phyloP scores from a whole-genome alignment of 129 eudicot genomes.

The Centaurea solstitialis region DNA sequence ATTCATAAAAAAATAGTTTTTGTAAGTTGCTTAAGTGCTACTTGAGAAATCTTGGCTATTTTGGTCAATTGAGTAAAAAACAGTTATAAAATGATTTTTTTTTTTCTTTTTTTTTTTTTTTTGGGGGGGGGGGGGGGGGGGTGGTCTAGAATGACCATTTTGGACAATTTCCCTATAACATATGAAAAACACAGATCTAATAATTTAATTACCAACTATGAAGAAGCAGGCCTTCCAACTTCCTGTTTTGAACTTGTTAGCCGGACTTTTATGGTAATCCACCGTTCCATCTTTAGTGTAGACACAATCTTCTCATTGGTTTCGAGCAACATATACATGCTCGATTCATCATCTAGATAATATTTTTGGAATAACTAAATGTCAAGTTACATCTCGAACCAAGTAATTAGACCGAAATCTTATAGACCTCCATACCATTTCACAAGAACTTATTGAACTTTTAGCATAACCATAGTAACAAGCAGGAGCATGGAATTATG shows the following conservation, averaged over 20 bases:
- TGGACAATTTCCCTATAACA: too few relatives aligned
- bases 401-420: not conserved
- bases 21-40: too few relatives aligned
- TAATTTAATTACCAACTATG: slow-evolving; percentile 3
- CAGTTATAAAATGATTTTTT: too few relatives aligned
- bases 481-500: not conserved
- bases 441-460: not conserved
- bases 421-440: not conserved
- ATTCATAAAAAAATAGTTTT: too few relatives aligned
- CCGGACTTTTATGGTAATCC: slow-evolving; percentile 25
- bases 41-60: too few relatives aligned
- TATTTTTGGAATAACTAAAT: not conserved
- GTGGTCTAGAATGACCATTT: too few relatives aligned
- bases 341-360: not conserved
- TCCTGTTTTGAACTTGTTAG: slow-evolving; percentile 28
- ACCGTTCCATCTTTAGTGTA: slow-evolving; percentile 30
- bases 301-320: slow-evolving; percentile 5
- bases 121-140: too few relatives aligned
- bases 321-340: not conserved
- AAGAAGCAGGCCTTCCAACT: slow-evolving; percentile 35
- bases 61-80: too few relatives aligned
- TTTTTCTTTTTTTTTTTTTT: too few relatives aligned
- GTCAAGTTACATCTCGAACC: not conserved
- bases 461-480: not conserved
- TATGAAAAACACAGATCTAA: not conserved